These are phyloP conservation scores for Grosmannia penicillata DNA, from an alignment of 2,329 filamentous ascomycete species.

Conservation along the genomic window DNA sequence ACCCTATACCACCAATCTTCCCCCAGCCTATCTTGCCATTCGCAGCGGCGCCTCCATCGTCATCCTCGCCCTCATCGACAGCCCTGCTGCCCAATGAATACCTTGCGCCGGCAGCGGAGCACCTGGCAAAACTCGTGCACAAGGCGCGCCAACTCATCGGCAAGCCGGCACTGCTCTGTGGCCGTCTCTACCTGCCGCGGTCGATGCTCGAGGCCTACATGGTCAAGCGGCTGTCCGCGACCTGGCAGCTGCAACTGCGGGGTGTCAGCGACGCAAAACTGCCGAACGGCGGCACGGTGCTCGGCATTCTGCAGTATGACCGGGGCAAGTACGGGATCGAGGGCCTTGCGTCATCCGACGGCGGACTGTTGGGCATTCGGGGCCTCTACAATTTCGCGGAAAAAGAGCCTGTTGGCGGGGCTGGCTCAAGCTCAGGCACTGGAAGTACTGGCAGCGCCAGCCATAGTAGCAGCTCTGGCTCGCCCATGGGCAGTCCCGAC, in stretches of 20 bases:
- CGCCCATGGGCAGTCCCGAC: not conserved
- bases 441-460: constrained; percentile 11
- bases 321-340: constrained; percentile 78
- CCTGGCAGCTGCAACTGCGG: constrained; percentile 65
- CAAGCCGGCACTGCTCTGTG: constrained; percentile 46
- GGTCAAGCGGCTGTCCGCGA: constrained; percentile 61
- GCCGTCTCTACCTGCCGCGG: constrained; percentile 66
- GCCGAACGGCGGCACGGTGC: constrained; percentile 60
- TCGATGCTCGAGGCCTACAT: constrained; percentile 80
- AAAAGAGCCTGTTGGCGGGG: no score
- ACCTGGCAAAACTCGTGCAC: constrained; percentile 8
- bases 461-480: not conserved
- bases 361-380: constrained; percentile 70
- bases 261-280: constrained; percentile 59
- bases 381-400: constrained; percentile 97
- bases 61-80: not conserved
- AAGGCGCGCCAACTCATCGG: constrained; percentile 10
- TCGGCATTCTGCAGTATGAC: constrained; percentile 67
- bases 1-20: constrained; percentile 6
- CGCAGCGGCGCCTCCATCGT: constrained; percentile 8
- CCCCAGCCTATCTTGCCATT: constrained; percentile 1
- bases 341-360: constrained; percentile 84
- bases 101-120: constrained; percentile 6
- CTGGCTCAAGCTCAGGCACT: constrained; percentile 8
- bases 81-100: constrained; percentile 2